phyloP scores from a whole-genome alignment of 2,329 filamentous ascomycete genomes.

The Cladophialophora psammophila region DNA sequence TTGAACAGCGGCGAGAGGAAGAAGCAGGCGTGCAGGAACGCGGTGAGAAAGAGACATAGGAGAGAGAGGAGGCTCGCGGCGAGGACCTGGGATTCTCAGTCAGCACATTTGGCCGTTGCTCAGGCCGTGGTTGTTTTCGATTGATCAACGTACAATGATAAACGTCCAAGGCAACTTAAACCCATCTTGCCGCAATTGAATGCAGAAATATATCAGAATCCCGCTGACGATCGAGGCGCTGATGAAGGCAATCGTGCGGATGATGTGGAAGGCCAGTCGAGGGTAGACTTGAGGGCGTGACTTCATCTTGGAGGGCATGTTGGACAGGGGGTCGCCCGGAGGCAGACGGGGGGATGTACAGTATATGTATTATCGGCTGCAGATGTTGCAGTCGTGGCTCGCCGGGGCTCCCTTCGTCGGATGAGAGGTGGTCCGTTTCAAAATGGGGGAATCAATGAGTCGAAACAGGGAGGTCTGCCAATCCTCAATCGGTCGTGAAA shows the following conservation, averaged over 20 bases:
- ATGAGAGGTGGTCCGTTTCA: neutral
- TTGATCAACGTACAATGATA: constrained; percentile 57
- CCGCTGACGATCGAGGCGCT: constrained; percentile 62
- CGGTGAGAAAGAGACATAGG: constrained; percentile 56
- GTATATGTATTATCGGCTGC: neutral
- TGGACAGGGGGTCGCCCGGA: constrained; percentile 8
- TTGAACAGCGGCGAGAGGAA: constrained; percentile 62
- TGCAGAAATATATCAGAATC: constrained; percentile 65
- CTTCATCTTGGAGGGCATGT: constrained; percentile 34
- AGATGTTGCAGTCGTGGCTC: neutral
- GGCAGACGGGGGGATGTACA: neutral
- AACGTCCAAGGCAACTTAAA: constrained; percentile 67
- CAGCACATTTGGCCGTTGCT: neutral
- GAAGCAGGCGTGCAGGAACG: constrained; percentile 59
- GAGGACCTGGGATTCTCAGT: constrained; percentile 54
- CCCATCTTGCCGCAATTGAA: constrained; percentile 58
- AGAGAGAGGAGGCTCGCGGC: constrained; percentile 61
- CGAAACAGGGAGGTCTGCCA: neutral
- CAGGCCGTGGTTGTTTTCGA: neutral
- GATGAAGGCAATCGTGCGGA: constrained; percentile 52
- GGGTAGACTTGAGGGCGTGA: constrained; percentile 46
- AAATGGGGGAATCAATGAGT: neutral
- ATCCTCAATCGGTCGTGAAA: neutral
- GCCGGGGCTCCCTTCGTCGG: neutral
- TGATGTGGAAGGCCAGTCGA: constrained; percentile 49